These are phyloP conservation scores for Citrullus mucosospermus DNA, from an alignment of 306 rosid genomes.

Conservation along the genomic window DNA sequence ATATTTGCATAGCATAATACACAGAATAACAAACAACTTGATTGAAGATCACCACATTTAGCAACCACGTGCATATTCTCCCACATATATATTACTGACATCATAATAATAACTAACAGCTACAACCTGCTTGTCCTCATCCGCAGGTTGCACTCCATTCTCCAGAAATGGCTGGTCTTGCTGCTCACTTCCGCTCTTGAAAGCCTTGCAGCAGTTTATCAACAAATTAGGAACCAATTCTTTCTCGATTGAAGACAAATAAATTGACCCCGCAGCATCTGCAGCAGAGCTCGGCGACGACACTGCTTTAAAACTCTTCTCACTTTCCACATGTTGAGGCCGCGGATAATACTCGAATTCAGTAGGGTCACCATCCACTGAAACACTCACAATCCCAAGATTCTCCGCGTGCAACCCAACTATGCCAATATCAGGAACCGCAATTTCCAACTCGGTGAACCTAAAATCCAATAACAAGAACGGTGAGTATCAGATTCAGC, in stretches of 20 bases:
- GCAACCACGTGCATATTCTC: neutral
- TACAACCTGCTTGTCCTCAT: constrained; percentile 71
- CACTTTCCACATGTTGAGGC: constrained; percentile 32
- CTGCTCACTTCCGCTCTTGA: constrained; percentile 44
- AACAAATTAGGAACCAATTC: constrained; percentile 71
- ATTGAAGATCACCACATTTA: neutral
- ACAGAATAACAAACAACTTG: neutral
- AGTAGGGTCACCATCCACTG: constrained; percentile 81
- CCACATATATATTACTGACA: neutral
- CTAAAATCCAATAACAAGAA: constrained; percentile 17
- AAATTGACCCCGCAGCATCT: constrained; percentile 54
- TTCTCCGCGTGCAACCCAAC: constrained; percentile 92
- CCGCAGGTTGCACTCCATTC: constrained; percentile 47
- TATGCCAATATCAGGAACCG: constrained; percentile 86
- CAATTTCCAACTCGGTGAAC: constrained; percentile 76
- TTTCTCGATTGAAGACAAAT: constrained; percentile 55
- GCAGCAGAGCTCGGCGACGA: constrained; percentile 62
- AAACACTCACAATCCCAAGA: constrained; percentile 64
- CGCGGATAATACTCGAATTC: constrained; percentile 79
- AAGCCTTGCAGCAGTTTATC: constrained; percentile 75
- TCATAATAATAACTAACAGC: constrained; percentile 17
- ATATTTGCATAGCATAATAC: neutral
- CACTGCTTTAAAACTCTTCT: constrained; percentile 45
- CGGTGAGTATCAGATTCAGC: neutral
- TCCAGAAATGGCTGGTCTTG: constrained; percentile 43